Evolutionary conservation across 768 basidiomycete genomes (phyloP).

Genomic region (Suillus subaureus): DNA sequence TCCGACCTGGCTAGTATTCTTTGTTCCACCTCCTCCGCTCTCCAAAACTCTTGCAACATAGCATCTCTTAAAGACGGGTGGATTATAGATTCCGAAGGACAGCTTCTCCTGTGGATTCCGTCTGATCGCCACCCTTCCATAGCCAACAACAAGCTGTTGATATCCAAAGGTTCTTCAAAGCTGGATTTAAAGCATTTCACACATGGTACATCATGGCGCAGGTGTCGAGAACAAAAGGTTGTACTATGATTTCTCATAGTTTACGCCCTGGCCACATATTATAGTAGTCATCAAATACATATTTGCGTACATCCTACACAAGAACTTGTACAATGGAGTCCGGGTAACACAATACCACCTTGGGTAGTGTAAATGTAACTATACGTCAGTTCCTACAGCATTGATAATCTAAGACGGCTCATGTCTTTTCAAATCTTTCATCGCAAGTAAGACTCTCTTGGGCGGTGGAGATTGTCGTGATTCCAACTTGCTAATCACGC

Average conservation of each 20-base stretch:
- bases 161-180: not conserved
- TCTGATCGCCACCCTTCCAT: not conserved
- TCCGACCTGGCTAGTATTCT: not conserved
- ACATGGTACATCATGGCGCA: not conserved
- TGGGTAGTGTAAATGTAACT: not conserved
- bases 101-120: slow-evolving; percentile 5
- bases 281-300: not conserved
- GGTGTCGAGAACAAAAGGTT: not conserved
- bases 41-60: no score
- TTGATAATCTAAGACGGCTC: not conserved
- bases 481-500: not conserved
- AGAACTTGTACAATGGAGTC: not conserved
- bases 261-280: not conserved
- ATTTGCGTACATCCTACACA: no score
- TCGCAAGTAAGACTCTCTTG: no score
- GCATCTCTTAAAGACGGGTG: not conserved
- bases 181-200: not conserved
- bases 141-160: not conserved
- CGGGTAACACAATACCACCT: not conserved
- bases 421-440: not conserved
- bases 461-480: not conserved
- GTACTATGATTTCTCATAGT: not conserved
- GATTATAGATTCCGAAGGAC: not conserved
- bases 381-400: not conserved
- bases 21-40: not conserved